These are phyloP conservation scores for Fraxinus paxiana DNA, from an alignment of 305 asterid genomes.

Conservation along the genomic window DNA sequence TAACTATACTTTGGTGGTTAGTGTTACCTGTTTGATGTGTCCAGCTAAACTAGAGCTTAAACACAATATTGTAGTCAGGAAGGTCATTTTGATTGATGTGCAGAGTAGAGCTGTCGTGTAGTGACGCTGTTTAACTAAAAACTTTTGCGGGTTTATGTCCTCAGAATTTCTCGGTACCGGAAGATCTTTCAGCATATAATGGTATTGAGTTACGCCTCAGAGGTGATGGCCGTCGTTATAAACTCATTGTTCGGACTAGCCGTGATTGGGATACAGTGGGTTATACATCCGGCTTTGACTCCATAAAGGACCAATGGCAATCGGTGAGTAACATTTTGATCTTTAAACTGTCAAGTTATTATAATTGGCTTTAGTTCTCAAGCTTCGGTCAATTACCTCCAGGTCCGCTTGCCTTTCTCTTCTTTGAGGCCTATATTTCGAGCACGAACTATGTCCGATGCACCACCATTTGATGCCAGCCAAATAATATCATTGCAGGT, in stretches of 20 bases:
- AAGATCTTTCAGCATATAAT: slow-evolving; percentile 89
- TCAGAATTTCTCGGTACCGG: slow-evolving; percentile 79
- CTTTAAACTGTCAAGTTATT: neutral
- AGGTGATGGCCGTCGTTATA: slow-evolving; percentile 87
- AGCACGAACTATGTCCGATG: slow-evolving; percentile 74
- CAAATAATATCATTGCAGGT: slow-evolving; percentile 82
- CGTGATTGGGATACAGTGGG: slow-evolving; percentile 94
- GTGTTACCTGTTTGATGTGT: neutral
- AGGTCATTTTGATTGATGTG: neutral
- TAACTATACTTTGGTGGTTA: neutral
- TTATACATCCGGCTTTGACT: slow-evolving; percentile 67
- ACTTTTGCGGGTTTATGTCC: neutral
- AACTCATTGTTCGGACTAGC: slow-evolving; percentile 76
- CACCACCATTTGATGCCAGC: slow-evolving; percentile 72
- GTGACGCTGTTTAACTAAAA: slow-evolving; percentile 3
- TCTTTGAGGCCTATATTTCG: slow-evolving; percentile 86
- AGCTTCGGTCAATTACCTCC: slow-evolving; percentile 22
- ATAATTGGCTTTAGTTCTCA: neutral
- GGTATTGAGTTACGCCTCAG: slow-evolving; percentile 75
- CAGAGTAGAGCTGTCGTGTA: neutral
- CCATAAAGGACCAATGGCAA: slow-evolving; percentile 83
- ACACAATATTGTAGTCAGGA: neutral
- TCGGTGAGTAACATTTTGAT: slow-evolving; percentile 42
- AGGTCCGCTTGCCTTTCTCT: slow-evolving; percentile 78
- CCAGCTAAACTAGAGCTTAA: neutral